Evolutionary conservation across 2,329 filamentous ascomycete genomes (phyloP), one percentile per base, ranked within the genome.

Genomic region (Aspergillus arachidicola): DNA sequence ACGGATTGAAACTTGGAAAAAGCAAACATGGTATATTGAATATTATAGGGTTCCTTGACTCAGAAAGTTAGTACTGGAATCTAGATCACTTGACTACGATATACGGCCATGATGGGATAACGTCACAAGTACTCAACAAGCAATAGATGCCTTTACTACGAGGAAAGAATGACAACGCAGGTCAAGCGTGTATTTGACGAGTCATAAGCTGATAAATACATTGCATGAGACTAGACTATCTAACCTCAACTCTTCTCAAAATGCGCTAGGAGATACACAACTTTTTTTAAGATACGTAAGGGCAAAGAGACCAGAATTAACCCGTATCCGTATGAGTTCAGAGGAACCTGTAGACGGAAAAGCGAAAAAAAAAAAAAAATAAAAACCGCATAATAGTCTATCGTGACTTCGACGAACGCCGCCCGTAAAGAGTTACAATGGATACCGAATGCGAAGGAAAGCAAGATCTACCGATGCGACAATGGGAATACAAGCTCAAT

Each of bases 401-500:
- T 73, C 68, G 62, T 76, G 71, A 76, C 69, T 72, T 74, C 70
- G 64, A 76, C 68, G 65, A 73, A 78, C 76, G 76, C 76, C 75
- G 70, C 72, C 75, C 73, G 71, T 71, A 72, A 71, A 68, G 70
- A 72, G 73, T 75, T 76, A 76, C 71, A 73, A 71, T 72, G 62
- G 64, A 63, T 60, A 63, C 57, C 68, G 61, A 66, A 61, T 57
- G 54, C 63, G 61, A 69, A 56, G 61, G 65, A 68, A 65, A 61
- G 67, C 57, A 64, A 69, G 66, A 69, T 74, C 72, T 75, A 77
- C 74, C 74, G 63, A 65, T 58, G 63, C 66, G 65, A 68, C 64
- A 67, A 67, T 61, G 66, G 63, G 51, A 63, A 71, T 70, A 73
- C 70, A 69, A 71, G 69, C 68, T 72, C 68, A 64, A 64, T 64